Base-by-base conservation (phyloP, 2,329 filamentous ascomycete genomes). In the Fusarium cicatricum region DNA sequence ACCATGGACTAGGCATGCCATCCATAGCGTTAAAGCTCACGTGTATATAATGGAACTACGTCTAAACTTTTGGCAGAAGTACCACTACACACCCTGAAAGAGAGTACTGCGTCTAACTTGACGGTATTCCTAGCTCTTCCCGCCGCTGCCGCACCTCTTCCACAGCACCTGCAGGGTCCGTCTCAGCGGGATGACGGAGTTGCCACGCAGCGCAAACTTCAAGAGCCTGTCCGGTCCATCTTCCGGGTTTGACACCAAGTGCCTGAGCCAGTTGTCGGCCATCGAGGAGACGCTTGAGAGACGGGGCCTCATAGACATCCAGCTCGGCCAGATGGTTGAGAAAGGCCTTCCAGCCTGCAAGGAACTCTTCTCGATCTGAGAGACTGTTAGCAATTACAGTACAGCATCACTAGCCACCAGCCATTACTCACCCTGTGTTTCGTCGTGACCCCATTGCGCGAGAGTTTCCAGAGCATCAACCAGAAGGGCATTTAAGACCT, bases 161-260 rank as follows among this genome's bases (percentile, higher is more conserved):
- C 47, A 92, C 75, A 1, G 83, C 87, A 3, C 78, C 83, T 7
- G 76, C 67, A 7, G 80, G 74, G 58, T 93, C 88, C 4, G 81
- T 84, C 52, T 78, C 79, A 4, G 80, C 80, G 0, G 92, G 91
- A 70, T 98, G 86, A 32, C 91, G 84, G 46, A 98, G 82, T 74
- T 98, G 95, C 92, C 93, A 98, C 57, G 87, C 87, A 74, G 96
- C 85, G 57, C 91, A 90, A 4, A 92, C 79, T 28, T 96, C 89
- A 40, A 97, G 77, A 4, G 92, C 92, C 39, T 82, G 81, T 48
- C 86, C 86, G 82, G 96, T 90, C 94, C 94, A 98, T n/a, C 81
- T 87, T 1, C 91, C 92, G 0, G 90, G 88, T 60, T 86, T 87
- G n/a, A 83, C 77, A 0, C 82, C 85, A 4, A 98, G 79, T 4